phyloP scores from a whole-genome alignment of 805 yeast species.

The Candida nitratophila region DNA sequence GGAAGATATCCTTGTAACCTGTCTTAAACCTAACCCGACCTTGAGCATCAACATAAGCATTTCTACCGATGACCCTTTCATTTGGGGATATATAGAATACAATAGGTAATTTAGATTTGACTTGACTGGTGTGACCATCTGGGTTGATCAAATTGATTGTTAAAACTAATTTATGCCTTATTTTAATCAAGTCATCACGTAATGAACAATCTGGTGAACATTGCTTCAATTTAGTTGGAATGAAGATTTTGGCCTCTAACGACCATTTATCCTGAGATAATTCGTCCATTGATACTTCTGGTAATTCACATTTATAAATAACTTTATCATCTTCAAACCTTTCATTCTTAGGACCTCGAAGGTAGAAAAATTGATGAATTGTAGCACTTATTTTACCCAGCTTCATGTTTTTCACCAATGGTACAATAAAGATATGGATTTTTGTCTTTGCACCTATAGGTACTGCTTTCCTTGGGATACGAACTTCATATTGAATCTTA shows the following conservation, averaged over 20 bases:
- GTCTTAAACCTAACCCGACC: constrained; percentile 19
- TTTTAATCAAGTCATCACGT: constrained; percentile 32
- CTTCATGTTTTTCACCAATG: constrained; percentile 37
- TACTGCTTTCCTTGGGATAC: constrained; percentile 34
- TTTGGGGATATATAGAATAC: constrained; percentile 34
- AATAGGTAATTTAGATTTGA: constrained; percentile 46
- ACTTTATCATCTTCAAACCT: constrained; percentile 19
- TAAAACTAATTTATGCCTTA: constrained; percentile 39
- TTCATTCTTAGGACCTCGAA: constrained; percentile 16
- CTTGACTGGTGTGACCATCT: constrained; percentile 44
- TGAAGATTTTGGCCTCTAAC: constrained; percentile 30
- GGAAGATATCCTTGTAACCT: constrained; percentile 9
- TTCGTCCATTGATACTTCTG: constrained; percentile 22
- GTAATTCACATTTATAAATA: constrained; percentile 31
- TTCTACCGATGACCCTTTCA: constrained; percentile 16
- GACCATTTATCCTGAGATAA: constrained; percentile 40
- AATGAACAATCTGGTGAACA: constrained; percentile 37
- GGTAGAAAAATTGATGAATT: constrained; percentile 24
- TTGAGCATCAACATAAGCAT: constrained; percentile 15
- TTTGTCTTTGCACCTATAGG: constrained; percentile 40
- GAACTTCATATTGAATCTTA: constrained; percentile 43
- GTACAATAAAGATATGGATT: constrained; percentile 36
- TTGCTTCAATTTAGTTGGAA: constrained; percentile 33
- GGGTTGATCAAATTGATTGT: constrained; percentile 38
- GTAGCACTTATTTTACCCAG: constrained; percentile 28